Base-by-base conservation (phyloP, 148 eudicot genomes). In the Arctostaphylos glauca region DNA sequence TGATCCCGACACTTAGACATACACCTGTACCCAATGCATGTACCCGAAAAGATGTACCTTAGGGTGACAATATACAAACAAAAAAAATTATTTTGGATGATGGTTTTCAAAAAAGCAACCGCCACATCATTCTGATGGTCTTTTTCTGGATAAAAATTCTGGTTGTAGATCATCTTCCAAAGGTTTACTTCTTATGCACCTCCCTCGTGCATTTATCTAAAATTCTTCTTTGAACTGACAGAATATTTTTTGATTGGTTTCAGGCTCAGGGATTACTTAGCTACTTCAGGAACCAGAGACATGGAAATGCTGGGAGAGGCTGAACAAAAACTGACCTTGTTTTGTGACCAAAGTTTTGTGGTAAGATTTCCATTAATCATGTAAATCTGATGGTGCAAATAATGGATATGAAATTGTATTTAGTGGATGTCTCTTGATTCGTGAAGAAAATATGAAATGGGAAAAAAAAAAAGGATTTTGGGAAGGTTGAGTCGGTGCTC, bases 191-290 rank as follows among this genome's bases (percentile, higher is more conserved):
- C 23, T 19, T 58, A 58, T 4, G 23, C 41, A 10, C 10, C 31
- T 64, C 38, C 41, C 70, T 21, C 3, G 15, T 25, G 6, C 70
- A 1, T 67, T 67, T 21, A 67, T 67, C 74, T 44, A 15, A 19
- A 73, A 73, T 19, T 73, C 6, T 47, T 16, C 3, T 73, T 18
- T 49, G 10, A 49, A 77, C 47, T 50, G 9, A 9, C 53, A 14
- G 18, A 8, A 67, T 44, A n/a, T 67, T 3, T 53, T 46, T 80
- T 75, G 54, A 18, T 14, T 80, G 78, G 21, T 83, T 74, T 81
- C 91, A 91, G 94, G 94, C 94, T 41, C 92, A 88, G 79, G 84
- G 88, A 67, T 88, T 91, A 67, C 91, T 91, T 66, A 83, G 86
- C 82, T 86, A 83, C 87, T 88, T 91, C 82, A 87, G 89, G 84